Conservation (phyloP, 2,329 filamentous ascomycete species). For the Mycogone perniciosa region DNA sequence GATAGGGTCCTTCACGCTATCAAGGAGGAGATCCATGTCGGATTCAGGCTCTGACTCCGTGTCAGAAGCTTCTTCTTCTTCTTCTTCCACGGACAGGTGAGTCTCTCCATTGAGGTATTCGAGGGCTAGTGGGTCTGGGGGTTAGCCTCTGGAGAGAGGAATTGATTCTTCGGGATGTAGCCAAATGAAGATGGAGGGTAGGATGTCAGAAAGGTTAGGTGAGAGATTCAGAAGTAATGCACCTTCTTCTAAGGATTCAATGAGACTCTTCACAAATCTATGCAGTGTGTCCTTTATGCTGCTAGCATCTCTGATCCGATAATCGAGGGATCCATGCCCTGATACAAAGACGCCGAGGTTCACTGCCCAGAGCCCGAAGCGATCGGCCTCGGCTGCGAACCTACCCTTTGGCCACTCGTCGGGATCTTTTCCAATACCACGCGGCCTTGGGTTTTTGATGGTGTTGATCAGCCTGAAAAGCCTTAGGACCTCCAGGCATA, state of each 20-base stretch:
- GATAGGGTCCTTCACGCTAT: constrained; percentile 4
- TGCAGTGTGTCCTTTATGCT: constrained; percentile 2
- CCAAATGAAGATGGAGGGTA: too few relatives aligned
- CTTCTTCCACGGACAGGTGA: neutral
- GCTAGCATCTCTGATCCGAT: constrained; percentile 7
- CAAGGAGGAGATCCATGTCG: constrained; percentile 2
- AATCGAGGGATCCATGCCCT: constrained; percentile 4
- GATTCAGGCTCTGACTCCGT: constrained; percentile 1
- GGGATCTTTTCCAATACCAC: neutral
- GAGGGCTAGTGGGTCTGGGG: neutral
- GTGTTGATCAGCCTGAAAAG: constrained; percentile 1
- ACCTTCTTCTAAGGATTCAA: constrained; percentile 4
- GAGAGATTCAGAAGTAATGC: neutral
- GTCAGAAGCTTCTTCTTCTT: neutral
- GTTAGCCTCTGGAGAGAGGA: too few relatives aligned
- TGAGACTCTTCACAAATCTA: neutral
- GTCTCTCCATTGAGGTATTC: neutral
- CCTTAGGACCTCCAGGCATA: neutral
- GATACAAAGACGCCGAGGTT: constrained; percentile 8
- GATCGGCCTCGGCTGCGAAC: constrained; percentile 1
- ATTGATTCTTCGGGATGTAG: too few relatives aligned
- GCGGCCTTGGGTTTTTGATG: neutral
- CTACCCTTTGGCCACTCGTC: neutral
- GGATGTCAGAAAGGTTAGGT: too few relatives aligned
- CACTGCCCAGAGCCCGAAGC: constrained; percentile 9